Base-by-base conservation (phyloP, 2,329 filamentous ascomycete genomes). In the Gaeumannomyces tritici region DNA sequence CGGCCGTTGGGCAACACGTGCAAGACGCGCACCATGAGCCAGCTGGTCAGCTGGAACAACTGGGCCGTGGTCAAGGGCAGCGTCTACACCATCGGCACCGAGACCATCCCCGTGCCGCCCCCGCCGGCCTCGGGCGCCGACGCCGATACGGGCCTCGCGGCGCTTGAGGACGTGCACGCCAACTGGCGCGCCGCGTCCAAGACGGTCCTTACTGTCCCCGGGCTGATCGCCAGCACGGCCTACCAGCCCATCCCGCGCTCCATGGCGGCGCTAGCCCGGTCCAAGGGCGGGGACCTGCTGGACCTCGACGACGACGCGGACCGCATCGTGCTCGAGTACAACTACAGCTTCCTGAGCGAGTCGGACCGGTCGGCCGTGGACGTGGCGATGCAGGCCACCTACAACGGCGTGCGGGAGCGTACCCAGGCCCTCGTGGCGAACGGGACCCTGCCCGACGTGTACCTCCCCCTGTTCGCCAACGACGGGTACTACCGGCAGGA, bases 381-480 rank as follows among this genome's bases (percentile, higher is more conserved):
- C 60, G 55, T 60, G 18, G 70, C 71, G 13, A 76, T 76, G 74
- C 68, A 70, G 62, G 67, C 70, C 28, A 73, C 73, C 21, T 77
- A 76, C 58, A 62, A 63, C 13, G 75, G 75, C 1, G 67, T 76
- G 57, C 62, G 66, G 51, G 63, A 67, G 27, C 64, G 70, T n/a
- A 71, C 74, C 4, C 55, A 68, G 61, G 66, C 67, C 18, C 73
- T 71, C 64, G 68, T 75, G 62, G 67, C 65, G 21, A 70, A 72
- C 28, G 74, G 73, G 33, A 65, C 69, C 31, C 63, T 78, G 57
- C 69, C 72, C 6, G 69, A 73, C 29, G 73, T 68, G 2, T 77
- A 75, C 63, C 67, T 76, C 60, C 77, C 77, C 15, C 65, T 79
- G 12, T 79, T 78, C 66, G 73, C 75, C 72, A 80, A 79, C 65